Percentiles rank a stretch among this genome's conserved stretches.
phyloP scores from a whole-genome alignment of 768 basidiomycete genomes.

The Leccinellum luteum region DNA sequence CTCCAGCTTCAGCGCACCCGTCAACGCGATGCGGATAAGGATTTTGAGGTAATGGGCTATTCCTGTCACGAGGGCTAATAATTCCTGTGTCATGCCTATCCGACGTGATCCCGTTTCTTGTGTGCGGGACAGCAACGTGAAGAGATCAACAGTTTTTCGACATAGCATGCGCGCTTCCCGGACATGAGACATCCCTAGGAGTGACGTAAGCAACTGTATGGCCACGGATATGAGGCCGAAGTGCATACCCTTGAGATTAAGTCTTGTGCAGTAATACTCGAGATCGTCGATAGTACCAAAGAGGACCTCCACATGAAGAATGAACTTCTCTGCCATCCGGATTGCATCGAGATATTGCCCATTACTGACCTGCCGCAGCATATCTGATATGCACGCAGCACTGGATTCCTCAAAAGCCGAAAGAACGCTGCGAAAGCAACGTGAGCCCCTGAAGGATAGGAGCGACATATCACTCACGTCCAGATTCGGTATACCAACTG shows the following conservation, averaged over 20 bases:
- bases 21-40: slow-evolving; percentile 95
- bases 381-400: slow-evolving; percentile 98
- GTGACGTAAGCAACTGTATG: slow-evolving; percentile 12
- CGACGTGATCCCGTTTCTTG: slow-evolving; percentile 88
- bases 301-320: slow-evolving; percentile 95
- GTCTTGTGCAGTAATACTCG: slow-evolving; percentile 78
- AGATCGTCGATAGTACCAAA: slow-evolving; percentile 98
- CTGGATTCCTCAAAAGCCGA: slow-evolving; percentile 99
- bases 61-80: slow-evolving; percentile 96
- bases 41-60: slow-evolving; percentile 99
- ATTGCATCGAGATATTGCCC: slow-evolving; percentile 96
- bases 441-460: slow-evolving; percentile 6
- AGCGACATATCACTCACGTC: slow-evolving; percentile 63
- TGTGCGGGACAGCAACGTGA: slow-evolving; percentile 92
- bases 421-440: slow-evolving; percentile 57
- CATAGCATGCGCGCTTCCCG: slow-evolving; percentile 98
- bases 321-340: slow-evolving; percentile 98
- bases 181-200: slow-evolving; percentile 92
- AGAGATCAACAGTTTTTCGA: slow-evolving; percentile 97
- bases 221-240: not conserved
- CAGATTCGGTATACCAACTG: slow-evolving; percentile 98
- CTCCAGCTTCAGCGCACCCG: slow-evolving; percentile 93
- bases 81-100: slow-evolving; percentile 96
- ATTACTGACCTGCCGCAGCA: slow-evolving; percentile 96
- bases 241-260: slow-evolving; percentile 78